These are phyloP conservation scores for Gastrodia elata DNA, from an alignment of 106 monocot genomes.

Conservation along the genomic window DNA sequence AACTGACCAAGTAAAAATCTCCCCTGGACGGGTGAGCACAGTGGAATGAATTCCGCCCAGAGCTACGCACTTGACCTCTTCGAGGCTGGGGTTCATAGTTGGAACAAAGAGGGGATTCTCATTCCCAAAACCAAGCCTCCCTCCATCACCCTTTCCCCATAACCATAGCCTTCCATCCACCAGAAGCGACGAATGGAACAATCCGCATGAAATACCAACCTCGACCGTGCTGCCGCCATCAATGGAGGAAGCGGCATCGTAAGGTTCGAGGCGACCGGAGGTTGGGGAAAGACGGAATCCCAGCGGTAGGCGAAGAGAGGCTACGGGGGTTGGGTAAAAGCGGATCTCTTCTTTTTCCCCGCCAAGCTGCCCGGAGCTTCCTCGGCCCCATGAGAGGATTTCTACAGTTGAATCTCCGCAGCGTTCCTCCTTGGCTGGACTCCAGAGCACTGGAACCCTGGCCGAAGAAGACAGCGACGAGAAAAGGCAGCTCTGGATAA, in stretches of 20 bases:
- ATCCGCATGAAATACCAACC: slow-evolving; percentile 71
- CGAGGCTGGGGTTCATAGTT: slow-evolving; percentile 41
- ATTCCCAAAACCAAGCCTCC: slow-evolving; percentile 78
- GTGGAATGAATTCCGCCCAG: slow-evolving; percentile 88
- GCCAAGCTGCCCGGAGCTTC: slow-evolving; percentile 85
- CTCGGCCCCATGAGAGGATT: slow-evolving; percentile 85
- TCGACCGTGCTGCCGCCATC: slow-evolving; percentile 12
- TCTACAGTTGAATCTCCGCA: slow-evolving; percentile 26
- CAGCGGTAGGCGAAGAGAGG: slow-evolving; percentile 47
- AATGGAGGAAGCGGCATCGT: background rate
- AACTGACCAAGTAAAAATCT: slow-evolving; percentile 77
- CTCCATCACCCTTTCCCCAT: slow-evolving; percentile 96
- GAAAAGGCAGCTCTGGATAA: slow-evolving; percentile 12
- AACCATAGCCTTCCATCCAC: slow-evolving; percentile 69
- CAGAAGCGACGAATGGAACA: slow-evolving; percentile 82
- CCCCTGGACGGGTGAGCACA: slow-evolving; percentile 48
- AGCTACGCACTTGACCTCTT: slow-evolving; percentile 34
- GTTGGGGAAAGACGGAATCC: slow-evolving; percentile 39
- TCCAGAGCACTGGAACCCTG: slow-evolving; percentile 36
- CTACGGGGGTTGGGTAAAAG: slow-evolving; percentile 64
- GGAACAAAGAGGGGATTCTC: slow-evolving; percentile 58
- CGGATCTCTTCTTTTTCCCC: slow-evolving; percentile 77
- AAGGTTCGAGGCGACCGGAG: slow-evolving; percentile 27
- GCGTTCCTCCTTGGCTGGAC: background rate
- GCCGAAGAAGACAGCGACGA: slow-evolving; percentile 4